Evolutionary conservation across 371 early-diverging fungal species (phyloP), one percentile per base, ranked within the genome.

Genomic region (Mucor saturninus): DNA sequence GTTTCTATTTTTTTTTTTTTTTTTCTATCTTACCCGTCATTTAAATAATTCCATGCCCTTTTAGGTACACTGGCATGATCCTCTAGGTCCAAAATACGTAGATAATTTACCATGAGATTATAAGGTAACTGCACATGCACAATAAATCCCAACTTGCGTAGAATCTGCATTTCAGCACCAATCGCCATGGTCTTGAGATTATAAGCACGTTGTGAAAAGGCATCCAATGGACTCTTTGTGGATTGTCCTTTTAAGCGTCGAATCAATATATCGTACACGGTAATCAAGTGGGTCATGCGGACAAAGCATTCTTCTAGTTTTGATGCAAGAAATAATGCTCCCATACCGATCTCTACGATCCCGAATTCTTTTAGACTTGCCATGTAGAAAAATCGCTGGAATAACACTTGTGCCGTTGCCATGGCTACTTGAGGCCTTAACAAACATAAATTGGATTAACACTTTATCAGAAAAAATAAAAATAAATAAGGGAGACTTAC

Each of bases 71-170:
- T 80, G 14, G 86, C 80, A 61, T 94, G 83, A 26, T 88, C 87
- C 29, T 91, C 87, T 31, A 97, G 68, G 21, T 85, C 92, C 37
- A 98, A 75, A 30, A 89, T 86, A 56, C 90, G 89, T 64, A 97
- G 70, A 74, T 97, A 98, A 67, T 95, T 96, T 64, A 97, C 86
- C 91, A 97, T 87, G 53, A 94, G 81, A 14, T 92, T 94, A 70
- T 98, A 95, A 2, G 98, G 96, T 13, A 94, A 85, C 71, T 97
- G 92, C 0, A 97, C 98, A 67, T 96, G 95, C 0, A 97, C 96
- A 68, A 97, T 93, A 76, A 98, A 98, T 3, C 92, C 96, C 4
- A 98, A 83, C 21, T 83, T 83, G 38, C 89, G 87, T 49, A 98
- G 76, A 28, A 98, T 89, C 49, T 92, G 89, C 85, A 95, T 86